phyloP scores from a whole-genome alignment of 116 monocot species.

The Zostera marina region DNA sequence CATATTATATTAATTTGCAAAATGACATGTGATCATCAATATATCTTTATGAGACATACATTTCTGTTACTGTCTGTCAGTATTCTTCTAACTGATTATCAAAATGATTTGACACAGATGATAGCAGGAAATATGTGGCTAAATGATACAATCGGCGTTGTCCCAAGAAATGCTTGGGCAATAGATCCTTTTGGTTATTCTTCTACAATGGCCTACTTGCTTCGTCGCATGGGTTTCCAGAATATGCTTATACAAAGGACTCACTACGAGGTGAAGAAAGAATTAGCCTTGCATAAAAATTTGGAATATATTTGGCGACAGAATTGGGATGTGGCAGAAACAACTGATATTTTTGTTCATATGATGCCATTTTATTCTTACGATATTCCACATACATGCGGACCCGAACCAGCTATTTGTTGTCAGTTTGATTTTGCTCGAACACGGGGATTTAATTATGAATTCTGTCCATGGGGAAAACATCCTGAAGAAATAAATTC shows the following conservation, averaged over 20 bases:
- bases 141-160: constrained; percentile 76
- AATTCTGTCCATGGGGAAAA: constrained; percentile 74
- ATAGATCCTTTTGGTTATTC: constrained; percentile 99
- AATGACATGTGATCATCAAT: too few relatives aligned
- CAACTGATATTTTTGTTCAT: constrained; percentile 98
- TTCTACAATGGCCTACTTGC: constrained; percentile 90
- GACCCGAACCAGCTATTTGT: constrained; percentile 92
- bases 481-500: constrained; percentile 76
- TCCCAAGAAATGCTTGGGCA: constrained; percentile 90
- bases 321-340: constrained; percentile 82
- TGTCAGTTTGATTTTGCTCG: constrained; percentile 99
- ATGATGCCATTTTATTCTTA: constrained; percentile 99
- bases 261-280: constrained; percentile 96
- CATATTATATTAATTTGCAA: too few relatives aligned
- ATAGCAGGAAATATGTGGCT: constrained; percentile 93
- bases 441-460: constrained; percentile 65
- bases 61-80: background rate
- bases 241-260: constrained; percentile 99
- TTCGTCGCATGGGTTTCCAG: constrained; percentile 85
- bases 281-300: constrained; percentile 62
- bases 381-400: constrained; percentile 98
- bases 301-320: constrained; percentile 95
- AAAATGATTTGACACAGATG: constrained; percentile 31
- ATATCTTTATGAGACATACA: too few relatives aligned
- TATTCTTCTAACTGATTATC: background rate